These are phyloP conservation scores for Lipomyces kockii DNA, from an alignment of 805 yeast species.

Conservation along the genomic window DNA sequence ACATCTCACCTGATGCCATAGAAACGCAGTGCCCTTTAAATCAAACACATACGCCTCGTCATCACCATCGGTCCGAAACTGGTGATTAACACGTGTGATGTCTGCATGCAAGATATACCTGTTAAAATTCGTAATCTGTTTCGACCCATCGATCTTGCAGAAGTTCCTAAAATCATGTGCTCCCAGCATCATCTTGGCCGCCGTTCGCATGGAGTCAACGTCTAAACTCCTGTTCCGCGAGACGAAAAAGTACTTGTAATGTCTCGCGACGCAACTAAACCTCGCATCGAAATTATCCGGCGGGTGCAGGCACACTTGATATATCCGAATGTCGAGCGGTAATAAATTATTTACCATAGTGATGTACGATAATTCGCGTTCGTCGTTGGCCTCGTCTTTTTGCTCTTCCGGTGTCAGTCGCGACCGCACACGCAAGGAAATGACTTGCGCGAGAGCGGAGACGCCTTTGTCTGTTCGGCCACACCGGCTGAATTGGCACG, in stretches of 20 bases:
- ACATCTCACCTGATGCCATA: constrained; percentile 98
- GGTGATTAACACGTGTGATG: constrained; percentile 47
- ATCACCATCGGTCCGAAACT: constrained; percentile 25
- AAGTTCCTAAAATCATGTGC: constrained; percentile 91
- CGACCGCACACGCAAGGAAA: constrained; percentile 78
- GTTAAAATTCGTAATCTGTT: constrained; percentile 81
- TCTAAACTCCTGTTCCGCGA: constrained; percentile 50
- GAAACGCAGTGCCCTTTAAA: constrained; percentile 82
- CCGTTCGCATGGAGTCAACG: constrained; percentile 67
- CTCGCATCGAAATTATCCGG: constrained; percentile 87
- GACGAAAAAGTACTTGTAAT: constrained; percentile 80
- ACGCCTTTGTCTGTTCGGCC: constrained; percentile 98
- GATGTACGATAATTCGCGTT: constrained; percentile 74
- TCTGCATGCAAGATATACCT: constrained; percentile 63
- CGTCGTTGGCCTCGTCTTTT: constrained; percentile 58
- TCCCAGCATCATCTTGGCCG: constrained; percentile 67
- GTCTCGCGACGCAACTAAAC: constrained; percentile 85
- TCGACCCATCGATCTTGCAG: constrained; percentile 92
- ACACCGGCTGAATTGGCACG: constrained; percentile 81
- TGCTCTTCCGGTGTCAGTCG: constrained; percentile 65
- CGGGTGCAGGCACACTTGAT: constrained; percentile 80
- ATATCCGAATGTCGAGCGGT: constrained; percentile 83
- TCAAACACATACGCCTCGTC: constrained; percentile 68
- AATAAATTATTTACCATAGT: constrained; percentile 73
- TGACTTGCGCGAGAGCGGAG: constrained; percentile 94